phyloP scores from a whole-genome alignment of 306 rosid genomes.

The Prunus mira region DNA sequence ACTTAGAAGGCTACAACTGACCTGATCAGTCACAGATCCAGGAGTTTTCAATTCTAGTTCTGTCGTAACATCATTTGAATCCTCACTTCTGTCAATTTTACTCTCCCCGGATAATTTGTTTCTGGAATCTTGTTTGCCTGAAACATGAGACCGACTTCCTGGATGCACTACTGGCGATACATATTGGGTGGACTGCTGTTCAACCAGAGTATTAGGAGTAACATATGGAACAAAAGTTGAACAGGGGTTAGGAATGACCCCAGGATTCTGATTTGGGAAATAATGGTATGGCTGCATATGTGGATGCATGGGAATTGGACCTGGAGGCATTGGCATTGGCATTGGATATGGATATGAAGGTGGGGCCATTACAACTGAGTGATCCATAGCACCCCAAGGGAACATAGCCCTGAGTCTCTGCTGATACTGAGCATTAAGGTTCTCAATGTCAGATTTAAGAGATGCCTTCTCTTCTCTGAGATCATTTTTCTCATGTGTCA shows the following conservation, averaged over 20 bases:
- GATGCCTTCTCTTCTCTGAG: constrained; percentile 47
- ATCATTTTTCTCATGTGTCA: constrained; percentile 45
- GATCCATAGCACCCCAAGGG: constrained; percentile 49
- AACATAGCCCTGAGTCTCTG: constrained; percentile 29
- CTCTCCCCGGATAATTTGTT: constrained; percentile 55
- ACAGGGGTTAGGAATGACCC: constrained; percentile 38
- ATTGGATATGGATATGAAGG: constrained; percentile 46
- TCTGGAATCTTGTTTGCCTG: constrained; percentile 50
- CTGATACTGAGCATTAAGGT: constrained; percentile 42
- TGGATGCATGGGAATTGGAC: constrained; percentile 43
- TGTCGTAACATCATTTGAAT: constrained; percentile 58
- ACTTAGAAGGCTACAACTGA: constrained; percentile 20
- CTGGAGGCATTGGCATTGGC: constrained; percentile 41
- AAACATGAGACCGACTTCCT: constrained; percentile 39
- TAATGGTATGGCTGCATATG: constrained; percentile 41
- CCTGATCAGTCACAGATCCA: constrained; percentile 75
- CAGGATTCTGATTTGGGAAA: constrained; percentile 32
- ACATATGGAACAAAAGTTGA: constrained; percentile 70
- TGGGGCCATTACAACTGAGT: constrained; percentile 38
- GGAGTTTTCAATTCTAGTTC: constrained; percentile 79
- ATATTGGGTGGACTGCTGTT: constrained; percentile 58
- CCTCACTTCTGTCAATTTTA: constrained; percentile 44
- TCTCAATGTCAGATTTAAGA: constrained; percentile 42
- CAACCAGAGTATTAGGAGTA: constrained; percentile 55
- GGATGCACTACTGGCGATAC: constrained; percentile 51